Conservation (phyloP, 108 stramenopile genomes). For the Schizochytrium sp. region DNA sequence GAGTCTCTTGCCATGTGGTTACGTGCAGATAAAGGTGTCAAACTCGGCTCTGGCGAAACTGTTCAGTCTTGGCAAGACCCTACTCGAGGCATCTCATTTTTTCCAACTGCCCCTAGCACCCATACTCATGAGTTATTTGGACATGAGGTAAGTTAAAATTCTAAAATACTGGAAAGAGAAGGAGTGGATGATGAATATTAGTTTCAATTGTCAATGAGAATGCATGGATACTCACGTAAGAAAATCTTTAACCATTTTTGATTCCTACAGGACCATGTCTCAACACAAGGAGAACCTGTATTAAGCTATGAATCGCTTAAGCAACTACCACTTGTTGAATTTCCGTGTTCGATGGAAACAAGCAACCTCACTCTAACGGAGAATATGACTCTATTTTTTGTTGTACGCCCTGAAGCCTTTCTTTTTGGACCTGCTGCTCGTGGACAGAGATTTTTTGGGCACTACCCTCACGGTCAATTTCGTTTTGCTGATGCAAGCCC, state of each 20-base stretch:
- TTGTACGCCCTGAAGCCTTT: slow-evolving; percentile 27
- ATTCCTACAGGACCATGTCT: background rate
- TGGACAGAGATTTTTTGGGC: slow-evolving; percentile 53
- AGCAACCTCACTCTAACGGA: background rate
- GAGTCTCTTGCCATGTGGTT: background rate
- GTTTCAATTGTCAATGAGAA: background rate
- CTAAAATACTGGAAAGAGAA: background rate
- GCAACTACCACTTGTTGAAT: slow-evolving; percentile 43
- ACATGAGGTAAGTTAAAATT: slow-evolving; percentile 18
- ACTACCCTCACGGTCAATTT: slow-evolving; percentile 39
- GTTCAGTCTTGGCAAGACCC: slow-evolving; percentile 6
- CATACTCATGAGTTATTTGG: slow-evolving; percentile 36
- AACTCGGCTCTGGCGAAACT: background rate
- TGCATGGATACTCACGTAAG: too few relatives aligned
- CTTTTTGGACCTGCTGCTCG: slow-evolving; percentile 16
- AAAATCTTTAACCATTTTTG: too few relatives aligned
- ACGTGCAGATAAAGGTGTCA: slow-evolving; percentile 32
- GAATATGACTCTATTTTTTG: background rate
- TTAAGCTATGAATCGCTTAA: background rate
- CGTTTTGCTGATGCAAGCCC: slow-evolving; percentile 26
- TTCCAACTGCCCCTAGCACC: background rate
- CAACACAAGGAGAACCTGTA: background rate
- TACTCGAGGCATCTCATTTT: background rate
- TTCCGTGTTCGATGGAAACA: slow-evolving; percentile 22
- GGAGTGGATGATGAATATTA: background rate